A percentile compares a stretch with the other conserved stretches of the same genome.
phyloP scores from a whole-genome alignment of 2,329 filamentous ascomycete genomes.

The Cladosporium sp. region DNA sequence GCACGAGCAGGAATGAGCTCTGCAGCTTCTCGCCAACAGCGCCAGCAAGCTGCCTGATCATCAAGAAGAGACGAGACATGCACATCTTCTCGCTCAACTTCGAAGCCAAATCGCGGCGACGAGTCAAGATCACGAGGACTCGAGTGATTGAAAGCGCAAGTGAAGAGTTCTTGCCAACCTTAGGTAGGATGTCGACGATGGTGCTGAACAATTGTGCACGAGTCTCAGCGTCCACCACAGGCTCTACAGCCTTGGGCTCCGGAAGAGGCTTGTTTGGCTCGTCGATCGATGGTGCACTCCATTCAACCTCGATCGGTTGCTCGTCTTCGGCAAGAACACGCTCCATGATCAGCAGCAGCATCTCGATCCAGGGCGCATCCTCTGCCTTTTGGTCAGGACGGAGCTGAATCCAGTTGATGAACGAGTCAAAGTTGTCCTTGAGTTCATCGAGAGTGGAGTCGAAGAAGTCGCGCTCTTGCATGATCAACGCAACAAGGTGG shows the following conservation, averaged over 20 bases:
- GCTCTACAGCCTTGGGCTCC: slow-evolving; percentile 61
- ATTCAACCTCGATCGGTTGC: slow-evolving; percentile 72
- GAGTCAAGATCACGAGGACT: slow-evolving; percentile 83
- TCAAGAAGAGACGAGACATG: slow-evolving; percentile 85
- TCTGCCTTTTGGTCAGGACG: slow-evolving; percentile 67
- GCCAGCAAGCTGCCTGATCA: slow-evolving; percentile 88
- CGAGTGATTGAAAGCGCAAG: slow-evolving; percentile 81
- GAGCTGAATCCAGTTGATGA: slow-evolving; percentile 78
- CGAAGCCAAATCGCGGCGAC: slow-evolving; percentile 72
- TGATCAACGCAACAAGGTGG: slow-evolving; percentile 82
- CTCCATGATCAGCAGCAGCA: slow-evolving; percentile 87
- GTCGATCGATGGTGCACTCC: slow-evolving; percentile 56
- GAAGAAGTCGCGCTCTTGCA: slow-evolving; percentile 83
- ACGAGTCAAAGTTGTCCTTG: slow-evolving; percentile 72
- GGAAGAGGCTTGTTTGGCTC: slow-evolving; percentile 44
- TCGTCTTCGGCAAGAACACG: slow-evolving; percentile 87
- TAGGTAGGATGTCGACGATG: slow-evolving; percentile 80
- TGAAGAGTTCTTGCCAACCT: slow-evolving; percentile 82
- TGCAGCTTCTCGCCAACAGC: slow-evolving; percentile 75
- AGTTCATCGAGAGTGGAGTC: slow-evolving; percentile 72
- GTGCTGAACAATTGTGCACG: slow-evolving; percentile 72
- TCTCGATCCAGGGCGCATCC: slow-evolving; percentile 88
- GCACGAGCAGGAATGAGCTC: slow-evolving; percentile 76
- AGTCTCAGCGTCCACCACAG: slow-evolving; percentile 65
- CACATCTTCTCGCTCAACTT: slow-evolving; percentile 84